phyloP scores from a whole-genome alignment of 768 basidiomycete species.

The Boletus rex-veris region DNA sequence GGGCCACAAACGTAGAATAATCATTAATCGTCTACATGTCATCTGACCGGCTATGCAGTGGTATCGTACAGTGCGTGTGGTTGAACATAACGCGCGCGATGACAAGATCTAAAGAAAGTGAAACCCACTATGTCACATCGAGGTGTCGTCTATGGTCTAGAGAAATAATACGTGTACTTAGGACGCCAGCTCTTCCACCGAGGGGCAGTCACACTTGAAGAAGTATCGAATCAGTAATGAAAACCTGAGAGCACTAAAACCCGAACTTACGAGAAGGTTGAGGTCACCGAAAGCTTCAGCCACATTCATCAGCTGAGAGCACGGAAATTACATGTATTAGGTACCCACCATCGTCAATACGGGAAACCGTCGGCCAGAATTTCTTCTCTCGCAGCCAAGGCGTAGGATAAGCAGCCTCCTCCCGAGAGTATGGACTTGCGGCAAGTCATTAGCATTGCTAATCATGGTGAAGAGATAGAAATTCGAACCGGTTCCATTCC shows the following conservation, averaged over 20 bases:
- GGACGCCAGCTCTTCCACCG: conserved; percentile 71
- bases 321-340: neutral
- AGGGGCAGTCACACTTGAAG: conserved; percentile 76
- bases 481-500: conserved; percentile 79
- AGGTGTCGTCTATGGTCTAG: conserved; percentile 24
- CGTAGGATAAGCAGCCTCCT: conserved; percentile 87
- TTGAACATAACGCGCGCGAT: conserved; percentile 54
- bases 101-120: conserved; percentile 48
- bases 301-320: conserved; percentile 4
- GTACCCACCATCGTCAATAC: conserved; percentile 88
- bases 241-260: neutral
- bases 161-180: conserved; percentile 13
- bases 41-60: conserved; percentile 10
- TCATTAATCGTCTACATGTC: conserved; percentile 15
- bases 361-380: conserved; percentile 93
- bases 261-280: conserved; percentile 72
- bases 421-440: conserved; percentile 82
- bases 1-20: conserved; percentile 6
- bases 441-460: conserved; percentile 3
- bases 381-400: conserved; percentile 82
- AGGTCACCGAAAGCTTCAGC: conserved; percentile 83
- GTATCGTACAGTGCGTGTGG: conserved; percentile 47
- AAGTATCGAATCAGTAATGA: conserved; percentile 5
- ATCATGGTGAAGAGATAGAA: neutral
- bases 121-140: conserved; percentile 36